Percentiles rank a stretch among this genome's conserved stretches.
These are phyloP conservation scores for Aplosporella prunicola DNA, from an alignment of 2,329 filamentous ascomycete genomes.

Conservation along the genomic window DNA sequence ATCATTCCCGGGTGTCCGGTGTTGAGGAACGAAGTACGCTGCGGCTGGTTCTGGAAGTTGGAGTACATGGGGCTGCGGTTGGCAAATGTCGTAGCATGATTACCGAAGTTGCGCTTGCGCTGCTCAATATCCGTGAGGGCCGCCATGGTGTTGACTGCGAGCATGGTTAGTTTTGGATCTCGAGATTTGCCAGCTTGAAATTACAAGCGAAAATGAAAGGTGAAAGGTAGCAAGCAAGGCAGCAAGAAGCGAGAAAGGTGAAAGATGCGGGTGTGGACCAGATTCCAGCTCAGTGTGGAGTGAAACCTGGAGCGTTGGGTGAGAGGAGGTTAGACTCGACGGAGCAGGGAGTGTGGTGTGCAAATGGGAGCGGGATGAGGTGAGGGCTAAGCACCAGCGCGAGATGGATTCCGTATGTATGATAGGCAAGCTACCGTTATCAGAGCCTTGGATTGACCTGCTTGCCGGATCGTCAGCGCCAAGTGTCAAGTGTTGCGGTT, in stretches of 20 bases:
- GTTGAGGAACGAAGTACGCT: constrained; percentile 7
- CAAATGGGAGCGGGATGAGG: constrained; percentile 1
- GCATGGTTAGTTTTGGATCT: neutral
- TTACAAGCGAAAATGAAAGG: neutral
- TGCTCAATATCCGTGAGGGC: constrained; percentile 10
- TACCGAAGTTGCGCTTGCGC: constrained; percentile 11
- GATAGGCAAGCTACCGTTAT: constrained; percentile 12
- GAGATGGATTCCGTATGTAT: constrained; percentile 9
- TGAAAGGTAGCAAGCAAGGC: too few relatives aligned
- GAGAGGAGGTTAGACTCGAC: too few relatives aligned
- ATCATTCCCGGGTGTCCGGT: constrained; percentile 10
- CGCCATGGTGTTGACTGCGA: constrained; percentile 6
- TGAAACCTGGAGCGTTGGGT: neutral
- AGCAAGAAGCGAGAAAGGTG: too few relatives aligned
- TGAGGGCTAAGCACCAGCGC: constrained; percentile 6
- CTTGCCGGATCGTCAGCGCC: constrained; percentile 1
- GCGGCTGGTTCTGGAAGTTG: constrained; percentile 7
- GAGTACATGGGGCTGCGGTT: constrained; percentile 8
- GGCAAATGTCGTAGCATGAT: constrained; percentile 7
- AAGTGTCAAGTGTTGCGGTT: neutral
- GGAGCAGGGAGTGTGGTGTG: neutral
- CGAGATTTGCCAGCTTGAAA: too few relatives aligned
- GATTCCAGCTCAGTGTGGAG: too few relatives aligned
- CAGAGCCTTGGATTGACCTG: constrained; percentile 10
- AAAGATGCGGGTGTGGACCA: too few relatives aligned